Evolutionary conservation across 2,329 filamentous ascomycete species (phyloP).

Genomic region (Tolypocladium ovalisporum): DNA sequence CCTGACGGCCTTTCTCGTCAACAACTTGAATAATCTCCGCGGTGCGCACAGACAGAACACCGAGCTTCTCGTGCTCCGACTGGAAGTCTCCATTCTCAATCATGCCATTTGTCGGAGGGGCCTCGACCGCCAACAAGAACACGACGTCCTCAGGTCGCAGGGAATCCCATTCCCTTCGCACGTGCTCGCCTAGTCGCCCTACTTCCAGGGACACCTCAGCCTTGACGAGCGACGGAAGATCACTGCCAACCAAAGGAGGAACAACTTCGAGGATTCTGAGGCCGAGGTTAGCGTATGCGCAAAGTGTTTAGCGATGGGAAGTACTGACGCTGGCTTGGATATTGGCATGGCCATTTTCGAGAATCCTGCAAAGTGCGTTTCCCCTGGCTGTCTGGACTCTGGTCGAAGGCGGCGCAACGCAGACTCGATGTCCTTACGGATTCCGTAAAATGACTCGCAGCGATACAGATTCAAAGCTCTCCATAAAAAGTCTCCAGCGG

Average conservation of each 20-base stretch:
- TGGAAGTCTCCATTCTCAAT: slow-evolving; percentile 39
- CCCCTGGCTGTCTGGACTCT: slow-evolving; percentile 49
- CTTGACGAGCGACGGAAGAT: slow-evolving; percentile 71
- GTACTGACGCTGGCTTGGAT: slow-evolving; percentile 55
- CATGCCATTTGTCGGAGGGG: slow-evolving; percentile 37
- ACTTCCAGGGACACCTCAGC: slow-evolving; percentile 82
- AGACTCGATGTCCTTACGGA: slow-evolving; percentile 82
- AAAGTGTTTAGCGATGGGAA: background rate
- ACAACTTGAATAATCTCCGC: slow-evolving; percentile 79
- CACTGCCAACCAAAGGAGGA: slow-evolving; percentile 71
- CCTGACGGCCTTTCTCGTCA: slow-evolving; percentile 69
- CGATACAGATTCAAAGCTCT: slow-evolving; percentile 81
- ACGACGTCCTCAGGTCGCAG: slow-evolving; percentile 80
- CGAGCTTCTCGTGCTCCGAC: slow-evolving; percentile 47
- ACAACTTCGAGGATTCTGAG: slow-evolving; percentile 67
- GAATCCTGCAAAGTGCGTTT: slow-evolving; percentile 67
- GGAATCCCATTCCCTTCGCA: slow-evolving; percentile 82
- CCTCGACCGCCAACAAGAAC: slow-evolving; percentile 70
- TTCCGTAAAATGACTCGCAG: slow-evolving; percentile 85
- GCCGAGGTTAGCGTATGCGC: slow-evolving; percentile 2
- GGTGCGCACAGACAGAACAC: slow-evolving; percentile 61
- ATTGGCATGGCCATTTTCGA: slow-evolving; percentile 90
- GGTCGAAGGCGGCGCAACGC: slow-evolving; percentile 71
- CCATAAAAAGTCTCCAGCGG: slow-evolving; percentile 94
- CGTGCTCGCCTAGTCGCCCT: slow-evolving; percentile 61